Evolutionary conservation across 1,139 yeast genomes (phyloP), one percentile per base, ranked within the genome.

Genomic region (Yamadazyma friedrichii): DNA sequence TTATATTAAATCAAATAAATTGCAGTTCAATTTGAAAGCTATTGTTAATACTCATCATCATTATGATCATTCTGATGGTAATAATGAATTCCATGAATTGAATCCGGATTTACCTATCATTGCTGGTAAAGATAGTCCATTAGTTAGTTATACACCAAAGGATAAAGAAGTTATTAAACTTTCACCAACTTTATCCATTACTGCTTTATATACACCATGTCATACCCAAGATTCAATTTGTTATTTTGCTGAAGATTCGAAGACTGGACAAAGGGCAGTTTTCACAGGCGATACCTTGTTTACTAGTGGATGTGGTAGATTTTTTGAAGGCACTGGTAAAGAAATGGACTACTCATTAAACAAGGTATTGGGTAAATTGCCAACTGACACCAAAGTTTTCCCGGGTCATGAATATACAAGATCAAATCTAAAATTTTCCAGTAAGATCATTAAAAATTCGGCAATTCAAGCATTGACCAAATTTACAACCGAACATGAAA

Each of bases 361-460:
- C 51, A 61, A 65, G 20, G 64, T 76, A 4, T 69, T 88, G 47
- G 84, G 74, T 2, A 56, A 60, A 34, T 70, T 88, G 42, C 94
- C 96, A 1, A 64, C 70, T 28, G 82, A 80, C 12, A 87, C 96
- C 0, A 61, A 67, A 29, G 93, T 91, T 3, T 86, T 82, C 56
- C 94, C 97, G 0, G 99, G 99, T 2, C 99, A 93, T 62, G 98
- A 93, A 64, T 93, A 93, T 65, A 94, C 99, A 11, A 76, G 74
- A 50, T 73, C 88, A 29, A 93, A 94, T 59, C 82, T 86, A 35
- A 77, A 74, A 51, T 93, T 93, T 59, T 87, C 94, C 9, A 70
- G 74, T 45, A 76, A 81, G 1, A 78, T 93, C 1, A 65, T 89
- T 55, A 56, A 68, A 17, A 65, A 70, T 42, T 68, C 70, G 9